Percentiles rank a stretch among this genome's conserved stretches.
Evolutionary conservation across 371 early-diverging fungal species (phyloP).

Genomic region (Mortierella sp.): DNA sequence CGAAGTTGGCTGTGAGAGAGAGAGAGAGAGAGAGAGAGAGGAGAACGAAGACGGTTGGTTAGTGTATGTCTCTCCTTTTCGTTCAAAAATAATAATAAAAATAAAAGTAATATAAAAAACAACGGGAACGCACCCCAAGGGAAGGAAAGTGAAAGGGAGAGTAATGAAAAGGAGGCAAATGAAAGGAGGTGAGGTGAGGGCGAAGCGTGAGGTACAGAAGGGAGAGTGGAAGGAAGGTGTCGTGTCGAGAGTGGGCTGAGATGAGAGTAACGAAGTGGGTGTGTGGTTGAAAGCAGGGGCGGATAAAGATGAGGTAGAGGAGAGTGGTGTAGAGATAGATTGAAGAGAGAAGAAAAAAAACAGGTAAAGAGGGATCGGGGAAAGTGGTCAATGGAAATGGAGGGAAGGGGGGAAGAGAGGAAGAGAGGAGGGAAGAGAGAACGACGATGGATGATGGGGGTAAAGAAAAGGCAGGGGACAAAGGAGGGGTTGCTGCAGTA

Average conservation of each 20-base stretch:
- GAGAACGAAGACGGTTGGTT: background rate
- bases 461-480: background rate
- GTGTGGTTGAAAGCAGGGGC: background rate
- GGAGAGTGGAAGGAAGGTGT: background rate
- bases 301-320: too few species aligned
- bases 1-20: background rate
- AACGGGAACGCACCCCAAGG: background rate
- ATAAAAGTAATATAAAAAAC: background rate
- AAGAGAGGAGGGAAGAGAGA: slow-evolving; percentile 2
- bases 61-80: background rate
- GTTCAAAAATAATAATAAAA: too few species aligned
- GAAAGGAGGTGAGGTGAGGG: background rate
- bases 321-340: too few species aligned
- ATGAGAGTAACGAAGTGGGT: background rate
- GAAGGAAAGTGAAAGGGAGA: background rate
- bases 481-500: background rate
- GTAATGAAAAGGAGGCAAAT: slow-evolving; percentile 2
- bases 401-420: background rate
- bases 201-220: background rate
- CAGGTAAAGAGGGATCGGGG: background rate
- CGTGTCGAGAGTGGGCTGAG: background rate
- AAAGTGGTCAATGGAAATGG: background rate
- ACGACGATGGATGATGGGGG: background rate
- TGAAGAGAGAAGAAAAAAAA: too few species aligned
- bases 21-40: background rate